phyloP scores from a whole-genome alignment of 2,329 filamentous ascomycete genomes.

The Talaromyces pinophilus region DNA sequence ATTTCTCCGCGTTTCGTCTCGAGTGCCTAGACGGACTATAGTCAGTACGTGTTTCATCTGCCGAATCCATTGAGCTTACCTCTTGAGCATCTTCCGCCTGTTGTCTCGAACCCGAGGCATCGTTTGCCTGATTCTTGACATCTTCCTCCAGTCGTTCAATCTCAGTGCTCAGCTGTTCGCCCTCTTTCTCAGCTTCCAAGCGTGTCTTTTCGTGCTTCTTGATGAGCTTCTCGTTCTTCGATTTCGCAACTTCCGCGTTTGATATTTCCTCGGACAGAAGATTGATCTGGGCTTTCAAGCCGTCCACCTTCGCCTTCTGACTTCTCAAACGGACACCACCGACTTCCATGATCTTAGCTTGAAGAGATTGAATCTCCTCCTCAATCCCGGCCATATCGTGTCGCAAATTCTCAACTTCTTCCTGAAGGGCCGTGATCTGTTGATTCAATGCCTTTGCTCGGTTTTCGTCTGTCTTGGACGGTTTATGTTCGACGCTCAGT shows the following conservation, averaged over 20 bases:
- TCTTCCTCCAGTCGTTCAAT: constrained; percentile 77
- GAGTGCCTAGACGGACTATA: constrained; percentile 55
- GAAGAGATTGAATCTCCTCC: constrained; percentile 85
- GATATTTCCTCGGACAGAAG: constrained; percentile 79
- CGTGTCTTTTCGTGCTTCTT: constrained; percentile 82
- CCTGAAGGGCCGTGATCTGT: constrained; percentile 72
- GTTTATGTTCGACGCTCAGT: constrained; percentile 75
- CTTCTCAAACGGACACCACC: constrained; percentile 89
- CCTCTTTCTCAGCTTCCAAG: constrained; percentile 75
- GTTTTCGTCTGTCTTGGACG: constrained; percentile 75
- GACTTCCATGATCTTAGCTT: constrained; percentile 98
- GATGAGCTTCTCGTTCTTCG: constrained; percentile 91
- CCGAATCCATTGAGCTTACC: constrained; percentile 35
- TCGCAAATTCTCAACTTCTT: constrained; percentile 76
- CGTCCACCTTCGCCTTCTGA: constrained; percentile 88
- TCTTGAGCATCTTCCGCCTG: constrained; percentile 80
- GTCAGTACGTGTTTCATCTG: constrained; percentile 29
- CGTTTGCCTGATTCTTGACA: constrained; percentile 72
- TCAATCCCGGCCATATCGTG: constrained; percentile 87
- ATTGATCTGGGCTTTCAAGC: constrained; percentile 80
- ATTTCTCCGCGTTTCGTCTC: constrained; percentile 79
- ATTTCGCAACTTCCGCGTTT: constrained; percentile 80
- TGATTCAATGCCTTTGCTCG: constrained; percentile 73
- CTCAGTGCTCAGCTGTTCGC: constrained; percentile 70
- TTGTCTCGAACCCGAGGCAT: constrained; percentile 70